Evolutionary conservation across 2,329 filamentous ascomycete species (phyloP), one percentile per base, ranked within the genome.

Genomic region (Penicillium paneum): DNA sequence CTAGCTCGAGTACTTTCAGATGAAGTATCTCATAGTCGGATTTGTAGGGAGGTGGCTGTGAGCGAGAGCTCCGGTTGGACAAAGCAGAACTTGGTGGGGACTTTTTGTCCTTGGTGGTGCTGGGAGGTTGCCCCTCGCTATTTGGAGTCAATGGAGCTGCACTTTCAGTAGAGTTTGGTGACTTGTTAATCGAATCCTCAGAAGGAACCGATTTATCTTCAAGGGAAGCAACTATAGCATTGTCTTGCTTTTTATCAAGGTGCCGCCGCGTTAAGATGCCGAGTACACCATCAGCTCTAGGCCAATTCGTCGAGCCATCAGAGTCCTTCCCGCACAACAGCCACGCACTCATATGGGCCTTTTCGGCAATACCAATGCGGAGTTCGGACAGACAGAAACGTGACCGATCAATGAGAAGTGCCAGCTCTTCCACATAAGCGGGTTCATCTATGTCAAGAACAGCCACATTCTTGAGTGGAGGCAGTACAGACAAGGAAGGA

Each of bases 361-460:
- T 67, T 13, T 76, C 67, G 5, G 89, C 84, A 52, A 94, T 84
- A 6, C 90, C 89, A 5, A 94, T 81, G 40, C 89, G 81, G 32
- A 95, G 78, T 70, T 93, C 90, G 29, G 82, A 81, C 15, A 94
- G 75, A 39, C 79, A 79, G 57, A 81, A 78, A 55, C 83, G 79
- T 12, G 89, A 93, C 24, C 85, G 83, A 56, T 87, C 86, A 56
- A 94, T 84, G 12, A 94, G 79, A 39, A 90, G 78, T 50, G 87
- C 87, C 83, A 94, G 88, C 73, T 94, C 90, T 66, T 93, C 89
- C 35, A 93, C 74, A 69, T 94, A 94, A 28, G 86, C 82, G n/a
- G 90, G 74, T 67, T 93, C 89, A 65, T 94, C 90, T 56, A 94
- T 88, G 63, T 94, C 88, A 39, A 94, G 77, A 1, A 92, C 90